Base-by-base conservation (phyloP, 2,329 filamentous ascomycete species). In the Setomelanomma holmii region DNA sequence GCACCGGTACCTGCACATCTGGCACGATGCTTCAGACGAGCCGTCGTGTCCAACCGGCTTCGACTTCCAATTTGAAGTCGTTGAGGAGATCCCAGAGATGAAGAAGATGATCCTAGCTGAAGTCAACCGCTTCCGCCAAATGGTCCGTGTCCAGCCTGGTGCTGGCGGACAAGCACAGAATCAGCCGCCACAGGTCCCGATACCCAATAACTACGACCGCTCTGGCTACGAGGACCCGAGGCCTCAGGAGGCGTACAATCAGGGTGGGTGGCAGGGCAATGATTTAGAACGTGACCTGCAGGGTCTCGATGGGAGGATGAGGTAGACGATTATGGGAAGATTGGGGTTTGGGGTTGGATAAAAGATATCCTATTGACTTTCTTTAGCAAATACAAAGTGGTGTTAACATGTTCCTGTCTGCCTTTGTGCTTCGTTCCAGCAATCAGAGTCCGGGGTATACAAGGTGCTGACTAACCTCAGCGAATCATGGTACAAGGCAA, bases 31-130 rank as follows among this genome's bases (percentile, higher is more conserved):
- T 45, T 93, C 90, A 4, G 95, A 99, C 77, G 95, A 99, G 80
- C 95, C 95, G 17, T 86, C 88, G 60, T 98, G 93, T 80, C 93
- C 93, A 0, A 90, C 89, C 14, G 93, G 91, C 16, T 99, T 99
- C 78, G 93, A 99, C 81, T 99, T 99, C 80, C 89, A 93, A 74
- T 99, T 99, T 71, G 95, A 99, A 76, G 88, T 96, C n/a, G 86
- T 97, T 34, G 93, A 99, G 46, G 95, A 98, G 39, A 92, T 99
- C 17, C 84, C 82, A 19, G 90, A 97, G 65, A 98, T 99, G 93
- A 90, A 95, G 73, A 88, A 88, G 77, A 96, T 97, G 91, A 99
- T 99, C 61, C 82, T 97, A 53, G 89, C 93, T n/a, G 95, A 99
- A 77, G 95, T 99, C 42, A 83, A 86, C 71, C 84, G 87, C 61